These are phyloP conservation scores for Thinopyrum elongatum DNA, from an alignment of 176 grass and related monocot species.

Conservation along the genomic window DNA sequence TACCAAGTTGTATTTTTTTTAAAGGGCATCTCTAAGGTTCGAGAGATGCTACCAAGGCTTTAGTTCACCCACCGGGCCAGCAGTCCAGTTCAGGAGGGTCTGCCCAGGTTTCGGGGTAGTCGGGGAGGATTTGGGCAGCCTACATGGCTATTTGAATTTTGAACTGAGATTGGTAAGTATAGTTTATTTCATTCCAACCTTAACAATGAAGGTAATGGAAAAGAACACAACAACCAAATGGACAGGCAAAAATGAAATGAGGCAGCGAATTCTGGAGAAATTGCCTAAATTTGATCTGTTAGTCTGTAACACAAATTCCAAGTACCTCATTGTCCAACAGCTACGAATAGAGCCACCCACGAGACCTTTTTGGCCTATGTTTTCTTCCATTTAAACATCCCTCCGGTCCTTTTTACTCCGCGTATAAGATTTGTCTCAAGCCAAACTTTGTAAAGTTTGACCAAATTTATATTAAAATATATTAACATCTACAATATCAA, in stretches of 20 bases:
- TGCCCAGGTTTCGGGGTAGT: conserved; percentile 35
- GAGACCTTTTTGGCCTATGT: background rate
- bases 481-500: too few species aligned
- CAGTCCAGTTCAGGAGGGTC: conserved; percentile 86
- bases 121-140: too few species aligned
- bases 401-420: too few species aligned
- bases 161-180: background rate
- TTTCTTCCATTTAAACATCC: background rate
- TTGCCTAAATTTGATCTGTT: background rate
- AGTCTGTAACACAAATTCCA: background rate
- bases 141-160: too few species aligned
- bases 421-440: too few species aligned
- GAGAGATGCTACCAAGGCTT: conserved; percentile 69
- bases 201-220: background rate
- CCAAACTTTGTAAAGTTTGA: too few species aligned
- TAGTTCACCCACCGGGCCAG: conserved; percentile 55
- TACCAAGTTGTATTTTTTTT: conserved; percentile 12
- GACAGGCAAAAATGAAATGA: background rate
- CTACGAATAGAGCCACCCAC: background rate
- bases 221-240: background rate
- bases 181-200: background rate
- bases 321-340: background rate
- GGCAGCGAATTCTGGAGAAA: background rate
- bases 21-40: background rate
- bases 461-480: too few species aligned